A percentile compares a stretch with the other conserved stretches of the same genome.
These are phyloP conservation scores for Chlorella ohadii DNA, from an alignment of 139 green algal species.

Conservation along the genomic window DNA sequence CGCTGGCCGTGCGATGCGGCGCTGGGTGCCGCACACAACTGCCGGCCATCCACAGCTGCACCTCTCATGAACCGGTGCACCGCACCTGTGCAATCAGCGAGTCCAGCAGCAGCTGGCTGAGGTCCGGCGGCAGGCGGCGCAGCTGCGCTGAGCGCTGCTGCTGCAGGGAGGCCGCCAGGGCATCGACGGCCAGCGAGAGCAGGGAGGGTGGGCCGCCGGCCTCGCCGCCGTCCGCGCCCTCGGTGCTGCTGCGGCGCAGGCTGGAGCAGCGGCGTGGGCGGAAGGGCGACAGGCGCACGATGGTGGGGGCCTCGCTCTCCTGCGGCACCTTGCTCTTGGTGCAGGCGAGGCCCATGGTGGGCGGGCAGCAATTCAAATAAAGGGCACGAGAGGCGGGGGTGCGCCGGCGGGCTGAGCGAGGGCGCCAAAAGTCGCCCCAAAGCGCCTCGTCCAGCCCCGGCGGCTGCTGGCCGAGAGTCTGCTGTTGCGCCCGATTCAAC, in stretches of 20 bases:
- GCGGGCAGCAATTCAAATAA: too few species aligned
- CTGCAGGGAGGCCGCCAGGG: neutral
- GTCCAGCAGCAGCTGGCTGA: slow-evolving; percentile 52
- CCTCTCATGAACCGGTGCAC: too few species aligned
- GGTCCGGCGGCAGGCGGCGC: slow-evolving; percentile 41
- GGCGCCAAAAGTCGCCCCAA: neutral
- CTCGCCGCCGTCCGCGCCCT: neutral
- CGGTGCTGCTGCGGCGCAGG: neutral
- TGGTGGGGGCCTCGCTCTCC: slow-evolving; percentile 4
- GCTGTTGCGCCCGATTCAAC: too few species aligned
- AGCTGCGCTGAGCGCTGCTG: neutral
- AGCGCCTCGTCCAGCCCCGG: too few species aligned
- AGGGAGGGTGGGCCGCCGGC: neutral
- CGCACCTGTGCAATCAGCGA: slow-evolving; percentile 10
- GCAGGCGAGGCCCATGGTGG: slow-evolving; percentile 23
- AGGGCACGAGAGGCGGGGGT: neutral
- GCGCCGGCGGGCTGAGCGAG: neutral
- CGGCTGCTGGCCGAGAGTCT: too few species aligned
- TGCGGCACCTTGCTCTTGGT: neutral
- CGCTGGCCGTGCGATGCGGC: too few species aligned
- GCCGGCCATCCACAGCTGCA: too few species aligned
- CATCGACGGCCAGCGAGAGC: slow-evolving; percentile 1
- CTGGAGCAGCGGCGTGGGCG: slow-evolving; percentile 7
- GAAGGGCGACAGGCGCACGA: neutral
- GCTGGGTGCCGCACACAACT: too few species aligned